A percentile compares a stretch with the other conserved stretches of the same genome.
These are phyloP conservation scores for Rutstroemia sp. DNA, from an alignment of 2,329 filamentous ascomycete species.

Conservation along the genomic window DNA sequence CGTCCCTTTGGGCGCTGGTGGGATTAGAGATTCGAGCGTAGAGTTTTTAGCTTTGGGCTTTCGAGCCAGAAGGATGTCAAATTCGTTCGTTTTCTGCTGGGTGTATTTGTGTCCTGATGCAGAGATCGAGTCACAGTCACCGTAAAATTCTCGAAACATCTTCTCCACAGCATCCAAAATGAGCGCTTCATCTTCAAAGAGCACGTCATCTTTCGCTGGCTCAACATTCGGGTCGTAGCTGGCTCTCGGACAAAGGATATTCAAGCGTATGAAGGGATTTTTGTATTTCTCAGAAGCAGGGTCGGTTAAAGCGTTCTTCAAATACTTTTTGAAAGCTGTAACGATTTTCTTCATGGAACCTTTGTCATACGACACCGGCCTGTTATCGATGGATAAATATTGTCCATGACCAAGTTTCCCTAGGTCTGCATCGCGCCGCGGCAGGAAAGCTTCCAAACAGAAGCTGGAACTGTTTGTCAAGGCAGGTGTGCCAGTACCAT, in stretches of 20 bases:
- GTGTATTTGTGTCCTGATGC: not conserved
- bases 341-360: constrained; percentile 55
- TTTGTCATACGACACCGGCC: constrained; percentile 50
- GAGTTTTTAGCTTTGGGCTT: not conserved
- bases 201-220: constrained; percentile 62
- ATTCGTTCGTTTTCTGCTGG: constrained; percentile 11
- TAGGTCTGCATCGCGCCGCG: constrained; percentile 40
- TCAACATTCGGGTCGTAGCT: constrained; percentile 69
- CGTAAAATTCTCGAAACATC: constrained; percentile 25
- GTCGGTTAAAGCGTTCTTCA: constrained; percentile 32
- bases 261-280: constrained; percentile 55
- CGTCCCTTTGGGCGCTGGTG: not conserved
- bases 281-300: constrained; percentile 29
- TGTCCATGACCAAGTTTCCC: constrained; percentile 41
- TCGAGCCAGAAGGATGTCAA: constrained; percentile 23
- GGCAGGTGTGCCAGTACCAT: not conserved
- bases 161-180: constrained; percentile 32
- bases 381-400: constrained; percentile 61
- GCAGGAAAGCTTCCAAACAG: constrained; percentile 50
- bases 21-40: not conserved
- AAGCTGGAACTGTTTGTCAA: constrained; percentile 26
- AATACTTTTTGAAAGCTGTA: constrained; percentile 42
- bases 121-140: constrained; percentile 4
- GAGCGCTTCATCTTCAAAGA: constrained; percentile 51
- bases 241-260: constrained; percentile 51